Evolutionary conservation across 1,139 yeast genomes (phyloP).

Genomic region (Scheffersomyces segobiensis): DNA sequence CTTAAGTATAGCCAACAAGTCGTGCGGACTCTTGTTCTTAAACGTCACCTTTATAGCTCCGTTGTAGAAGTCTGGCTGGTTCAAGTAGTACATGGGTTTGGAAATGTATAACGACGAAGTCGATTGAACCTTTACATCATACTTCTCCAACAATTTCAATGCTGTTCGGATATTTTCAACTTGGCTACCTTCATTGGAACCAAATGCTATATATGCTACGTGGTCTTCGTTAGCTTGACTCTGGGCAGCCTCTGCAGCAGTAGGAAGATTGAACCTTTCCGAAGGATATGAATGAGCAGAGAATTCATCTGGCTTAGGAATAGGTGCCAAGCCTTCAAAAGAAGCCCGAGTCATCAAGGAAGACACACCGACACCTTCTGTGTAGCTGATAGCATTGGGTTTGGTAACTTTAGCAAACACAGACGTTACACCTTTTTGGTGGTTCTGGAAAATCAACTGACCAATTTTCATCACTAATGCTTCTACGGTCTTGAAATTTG

Average conservation of each 20-base stretch:
- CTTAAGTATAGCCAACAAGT: slow-evolving; percentile 62
- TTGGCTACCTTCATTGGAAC: slow-evolving; percentile 81
- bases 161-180: slow-evolving; percentile 62
- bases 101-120: slow-evolving; percentile 84
- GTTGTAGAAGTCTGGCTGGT: slow-evolving; percentile 81
- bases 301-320: slow-evolving; percentile 16
- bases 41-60: slow-evolving; percentile 69
- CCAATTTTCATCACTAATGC: slow-evolving; percentile 80
- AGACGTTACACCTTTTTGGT: slow-evolving; percentile 26
- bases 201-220: slow-evolving; percentile 79
- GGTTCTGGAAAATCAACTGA: slow-evolving; percentile 52
- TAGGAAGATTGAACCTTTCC: slow-evolving; percentile 13
- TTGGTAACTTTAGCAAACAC: slow-evolving; percentile 69
- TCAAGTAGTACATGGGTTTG: slow-evolving; percentile 86
- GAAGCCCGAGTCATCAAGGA: slow-evolving; percentile 49
- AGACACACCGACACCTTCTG: slow-evolving; percentile 89
- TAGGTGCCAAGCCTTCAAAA: slow-evolving; percentile 27
- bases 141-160: slow-evolving; percentile 45
- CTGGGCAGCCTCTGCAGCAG: slow-evolving; percentile 12
- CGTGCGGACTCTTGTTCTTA: slow-evolving; percentile 59
- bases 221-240: slow-evolving; percentile 30
- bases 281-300: slow-evolving; percentile 27
- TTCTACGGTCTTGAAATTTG: slow-evolving; percentile 89
- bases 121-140: slow-evolving; percentile 48
- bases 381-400: slow-evolving; percentile 84